These are phyloP conservation scores for Nicotiana noctiflora DNA, from an alignment of 257 asterid species.

Conservation along the genomic window DNA sequence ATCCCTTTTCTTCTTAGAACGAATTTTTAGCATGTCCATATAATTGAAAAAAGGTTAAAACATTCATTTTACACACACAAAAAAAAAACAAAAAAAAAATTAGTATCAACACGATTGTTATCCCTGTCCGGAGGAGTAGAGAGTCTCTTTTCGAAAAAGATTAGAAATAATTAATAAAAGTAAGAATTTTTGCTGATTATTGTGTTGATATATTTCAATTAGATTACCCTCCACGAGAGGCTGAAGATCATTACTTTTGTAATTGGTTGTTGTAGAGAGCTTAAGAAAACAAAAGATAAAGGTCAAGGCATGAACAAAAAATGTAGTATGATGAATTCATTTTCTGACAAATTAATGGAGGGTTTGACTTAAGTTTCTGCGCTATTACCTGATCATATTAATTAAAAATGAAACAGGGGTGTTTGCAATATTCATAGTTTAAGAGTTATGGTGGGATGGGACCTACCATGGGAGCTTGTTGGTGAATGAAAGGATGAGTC, in stretches of 20 bases:
- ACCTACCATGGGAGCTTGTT: conserved; percentile 26
- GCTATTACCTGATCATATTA: neutral
- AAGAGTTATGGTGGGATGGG: conserved; percentile 6
- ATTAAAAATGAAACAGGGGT: neutral
- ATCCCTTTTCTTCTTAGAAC: too few species aligned
- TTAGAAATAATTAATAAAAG: too few species aligned
- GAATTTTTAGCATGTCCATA: too few species aligned
- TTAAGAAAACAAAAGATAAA: neutral
- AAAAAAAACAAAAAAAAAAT: too few species aligned
- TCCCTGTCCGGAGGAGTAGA: too few species aligned
- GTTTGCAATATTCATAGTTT: neutral
- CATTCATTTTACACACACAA: too few species aligned
- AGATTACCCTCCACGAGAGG: neutral
- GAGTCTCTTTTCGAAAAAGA: too few species aligned
- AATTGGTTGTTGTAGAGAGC: neutral
- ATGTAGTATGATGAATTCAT: neutral
- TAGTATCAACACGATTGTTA: too few species aligned
- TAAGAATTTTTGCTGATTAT: neutral
- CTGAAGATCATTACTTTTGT: neutral
- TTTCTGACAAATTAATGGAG: neutral
- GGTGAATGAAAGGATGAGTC: conserved; percentile 1
- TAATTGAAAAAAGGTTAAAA: too few species aligned
- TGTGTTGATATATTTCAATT: neutral
- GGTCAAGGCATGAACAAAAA: neutral
- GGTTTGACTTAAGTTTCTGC: neutral